Conservation (phyloP, 2,329 filamentous ascomycete genomes). For the Macrophomina pseudophaseolina region DNA sequence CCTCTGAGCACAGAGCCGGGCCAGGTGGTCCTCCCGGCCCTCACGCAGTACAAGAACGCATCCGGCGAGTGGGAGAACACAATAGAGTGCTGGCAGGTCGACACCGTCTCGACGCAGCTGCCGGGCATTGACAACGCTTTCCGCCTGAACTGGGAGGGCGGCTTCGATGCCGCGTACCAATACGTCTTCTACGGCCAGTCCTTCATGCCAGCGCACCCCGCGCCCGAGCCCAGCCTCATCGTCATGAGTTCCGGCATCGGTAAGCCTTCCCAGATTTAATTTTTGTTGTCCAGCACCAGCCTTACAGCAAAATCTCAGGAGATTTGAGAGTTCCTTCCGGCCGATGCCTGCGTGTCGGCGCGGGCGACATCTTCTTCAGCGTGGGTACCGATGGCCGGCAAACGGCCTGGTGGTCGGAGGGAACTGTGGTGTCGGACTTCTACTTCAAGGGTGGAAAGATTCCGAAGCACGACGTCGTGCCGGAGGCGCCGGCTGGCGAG, state of each 20-base stretch:
- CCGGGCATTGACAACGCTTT: not conserved
- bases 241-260: not conserved
- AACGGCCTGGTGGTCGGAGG: not conserved
- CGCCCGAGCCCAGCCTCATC: not conserved
- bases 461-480: not conserved
- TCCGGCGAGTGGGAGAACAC: not conserved
- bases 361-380: not conserved
- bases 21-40: not conserved
- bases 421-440: not conserved
- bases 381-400: not conserved
- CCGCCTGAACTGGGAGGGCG: not conserved
- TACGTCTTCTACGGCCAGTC: constrained; percentile 3
- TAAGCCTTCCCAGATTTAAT: too few species aligned
- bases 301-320: not conserved
- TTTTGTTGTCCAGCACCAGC: not conserved
- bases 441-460: not conserved
- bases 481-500: not conserved
- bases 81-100: not conserved
- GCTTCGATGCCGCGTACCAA: not conserved
- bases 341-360: not conserved
- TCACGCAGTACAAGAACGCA: not conserved
- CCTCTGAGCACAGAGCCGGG: not conserved
- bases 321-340: not conserved
- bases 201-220: not conserved
- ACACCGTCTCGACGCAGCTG: not conserved